Evolutionary conservation across 129 eudicot genomes (phyloP).

Genomic region (Heracleum sosnowskyi): DNA sequence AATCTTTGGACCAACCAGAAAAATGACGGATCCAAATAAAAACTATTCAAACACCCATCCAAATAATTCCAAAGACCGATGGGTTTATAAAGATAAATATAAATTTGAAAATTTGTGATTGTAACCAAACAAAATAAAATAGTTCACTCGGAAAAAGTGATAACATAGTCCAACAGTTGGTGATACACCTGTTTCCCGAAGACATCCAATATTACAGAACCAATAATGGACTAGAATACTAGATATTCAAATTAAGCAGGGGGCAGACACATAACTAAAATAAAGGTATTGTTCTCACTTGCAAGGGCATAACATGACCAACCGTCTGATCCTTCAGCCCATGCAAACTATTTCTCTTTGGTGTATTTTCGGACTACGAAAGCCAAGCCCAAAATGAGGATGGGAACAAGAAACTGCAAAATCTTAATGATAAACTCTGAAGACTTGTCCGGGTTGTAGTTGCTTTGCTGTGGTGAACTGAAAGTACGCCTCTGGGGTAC

Average conservation of each 20-base stretch:
- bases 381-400: slow-evolving; percentile 64
- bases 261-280: not conserved
- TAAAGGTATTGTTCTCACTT: slow-evolving; percentile 5
- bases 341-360: slow-evolving; percentile 30
- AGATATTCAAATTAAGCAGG: not conserved
- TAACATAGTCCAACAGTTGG: not conserved
- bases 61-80: not conserved
- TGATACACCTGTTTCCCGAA: not conserved
- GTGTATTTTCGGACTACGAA: slow-evolving; percentile 74
- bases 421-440: slow-evolving; percentile 62
- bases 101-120: not conserved
- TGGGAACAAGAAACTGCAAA: slow-evolving; percentile 73
- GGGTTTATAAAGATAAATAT: not conserved
- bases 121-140: not conserved
- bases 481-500: slow-evolving; percentile 61
- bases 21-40: not conserved
- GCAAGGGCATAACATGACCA: not conserved
- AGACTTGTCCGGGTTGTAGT: slow-evolving; percentile 57
- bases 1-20: not conserved
- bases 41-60: not conserved
- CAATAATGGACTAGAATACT: not conserved
- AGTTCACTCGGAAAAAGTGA: too few species aligned
- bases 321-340: not conserved
- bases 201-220: not conserved
- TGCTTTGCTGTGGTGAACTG: slow-evolving; percentile 38